phyloP scores from a whole-genome alignment of 768 basidiomycete genomes.

The Baorangia bicolor region DNA sequence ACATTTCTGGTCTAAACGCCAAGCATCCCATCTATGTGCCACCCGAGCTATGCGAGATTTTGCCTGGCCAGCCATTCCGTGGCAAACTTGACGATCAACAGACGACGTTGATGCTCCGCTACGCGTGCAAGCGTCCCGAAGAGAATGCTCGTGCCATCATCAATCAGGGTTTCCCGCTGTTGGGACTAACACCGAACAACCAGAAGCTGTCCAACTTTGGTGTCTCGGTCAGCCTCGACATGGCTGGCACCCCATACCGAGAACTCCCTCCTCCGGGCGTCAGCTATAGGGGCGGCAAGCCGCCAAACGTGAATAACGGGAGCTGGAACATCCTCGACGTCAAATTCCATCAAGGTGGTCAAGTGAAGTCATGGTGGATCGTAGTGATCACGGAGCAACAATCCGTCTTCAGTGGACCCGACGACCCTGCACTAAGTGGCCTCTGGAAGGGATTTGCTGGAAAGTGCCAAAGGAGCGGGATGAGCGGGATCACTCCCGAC shows the following conservation, averaged over 20 bases:
- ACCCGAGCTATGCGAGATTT: conserved; percentile 69
- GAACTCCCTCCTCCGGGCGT: conserved; percentile 60
- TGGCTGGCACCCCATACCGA: conserved; percentile 65
- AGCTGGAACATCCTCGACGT: conserved; percentile 78
- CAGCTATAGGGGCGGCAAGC: conserved; percentile 48
- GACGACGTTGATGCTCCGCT: conserved; percentile 67
- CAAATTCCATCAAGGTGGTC: conserved; percentile 59
- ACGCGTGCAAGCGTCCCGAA: conserved; percentile 62
- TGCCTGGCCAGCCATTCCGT: conserved; percentile 55
- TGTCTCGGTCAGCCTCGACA: conserved; percentile 51
- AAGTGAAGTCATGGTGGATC: conserved; percentile 61
- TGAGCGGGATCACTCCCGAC: conserved; percentile 54
- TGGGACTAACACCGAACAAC: conserved; percentile 49
- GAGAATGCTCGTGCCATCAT: conserved; percentile 60
- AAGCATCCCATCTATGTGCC: conserved; percentile 47
- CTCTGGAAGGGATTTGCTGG: conserved; percentile 53
- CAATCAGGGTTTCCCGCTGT: conserved; percentile 51
- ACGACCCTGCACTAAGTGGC: conserved; percentile 26
- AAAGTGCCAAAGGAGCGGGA: conserved; percentile 61
- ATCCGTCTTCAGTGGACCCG: conserved; percentile 37
- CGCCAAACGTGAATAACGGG: conserved; percentile 50
- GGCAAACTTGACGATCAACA: conserved; percentile 60
- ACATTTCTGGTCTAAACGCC: conserved; percentile 42
- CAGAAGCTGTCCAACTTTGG: conserved; percentile 54
- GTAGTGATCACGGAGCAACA: conserved; percentile 57